Base-by-base conservation (phyloP, 176 grass and related monocot genomes). In the Urochloa ruziziensis region DNA sequence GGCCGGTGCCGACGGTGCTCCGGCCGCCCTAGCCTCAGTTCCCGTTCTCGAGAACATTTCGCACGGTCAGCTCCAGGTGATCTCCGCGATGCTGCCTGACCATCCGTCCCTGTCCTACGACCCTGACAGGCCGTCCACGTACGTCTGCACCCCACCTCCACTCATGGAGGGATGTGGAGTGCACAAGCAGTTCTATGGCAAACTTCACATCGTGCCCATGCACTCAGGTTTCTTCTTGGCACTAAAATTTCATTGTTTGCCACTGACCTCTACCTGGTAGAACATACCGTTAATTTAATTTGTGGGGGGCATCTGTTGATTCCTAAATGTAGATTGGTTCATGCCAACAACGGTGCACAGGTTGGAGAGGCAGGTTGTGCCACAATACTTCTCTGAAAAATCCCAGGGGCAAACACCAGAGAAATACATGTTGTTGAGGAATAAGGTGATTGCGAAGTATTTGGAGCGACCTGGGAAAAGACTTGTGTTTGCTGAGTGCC, bases 381-480 rank as follows among this genome's bases (percentile, higher is more conserved):
- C 91, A 2, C 94, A 96, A 44, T 96, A 93, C 73, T 96, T 96
- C 86, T 91, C 88, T 19, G 91, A 91, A 54, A 96, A 99, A 35
- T 94, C 97, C 19, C 80, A 80, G 29, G 91, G 86, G 56, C 85
- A 96, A 72, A 99, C 86, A 21, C 88, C 85, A 5, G 91, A 90
- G 81, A 96, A 92, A 83, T 99, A 99, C 73, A 83, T 99, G 3
- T 54, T 78, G 57, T 52, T 99, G 33, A 91, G 97, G 81, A 99
- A 99, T 79, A 99, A 89, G 80, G 94, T 99, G 77, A 94, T 99
- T 77, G 80, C 51, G 1, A 96, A 94, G 74, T 99, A 99, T 78
- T 72, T 94, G 79, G 91, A 96, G 70, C 87, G 86, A 19, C 87
- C 89, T 19, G 83, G 43, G 19, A 96, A 87, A 86, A 87, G 93